Percentiles rank a stretch among this genome's conserved stretches.
These are phyloP conservation scores for Ceratocystis cubensis DNA, from an alignment of 2,329 filamentous ascomycete genomes.

Conservation along the genomic window DNA sequence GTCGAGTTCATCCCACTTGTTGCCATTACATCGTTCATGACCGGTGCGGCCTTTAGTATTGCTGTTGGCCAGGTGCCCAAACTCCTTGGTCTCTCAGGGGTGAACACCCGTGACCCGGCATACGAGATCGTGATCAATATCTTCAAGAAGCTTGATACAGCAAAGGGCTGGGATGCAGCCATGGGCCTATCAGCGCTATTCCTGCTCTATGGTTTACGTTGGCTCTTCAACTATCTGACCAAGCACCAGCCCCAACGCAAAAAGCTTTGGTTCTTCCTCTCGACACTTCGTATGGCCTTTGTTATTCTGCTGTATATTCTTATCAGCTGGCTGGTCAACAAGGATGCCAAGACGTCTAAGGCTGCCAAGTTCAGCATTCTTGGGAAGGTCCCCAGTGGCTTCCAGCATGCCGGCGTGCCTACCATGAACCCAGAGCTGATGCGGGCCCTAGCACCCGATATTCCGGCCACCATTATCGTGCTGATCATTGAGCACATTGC, in stretches of 20 bases:
- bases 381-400: constrained; percentile 51
- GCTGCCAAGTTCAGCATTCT: constrained; percentile 52
- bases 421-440: constrained; percentile 54
- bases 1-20: constrained; percentile 43
- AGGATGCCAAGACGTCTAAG: constrained; percentile 38
- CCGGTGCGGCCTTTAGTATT: constrained; percentile 40
- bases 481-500: constrained; percentile 93
- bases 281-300: constrained; percentile 66
- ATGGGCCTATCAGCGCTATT: constrained; percentile 57
- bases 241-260: constrained; percentile 51
- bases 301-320: constrained; percentile 70
- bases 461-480: constrained; percentile 85
- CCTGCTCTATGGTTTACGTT: constrained; percentile 56
- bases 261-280: constrained; percentile 66
- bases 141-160: constrained; percentile 34
- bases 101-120: constrained; percentile 38
- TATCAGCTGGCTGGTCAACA: constrained; percentile 60
- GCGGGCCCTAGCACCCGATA: constrained; percentile 52
- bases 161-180: constrained; percentile 52
- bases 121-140: constrained; percentile 42
- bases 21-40: constrained; percentile 44
- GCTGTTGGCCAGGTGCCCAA: constrained; percentile 38
- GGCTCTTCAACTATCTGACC: constrained; percentile 48
- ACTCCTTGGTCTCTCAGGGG: constrained; percentile 38
- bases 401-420: constrained; percentile 66